Evolutionary conservation across 1,139 yeast genomes (phyloP).

Genomic region (Petasospora fabianii): DNA sequence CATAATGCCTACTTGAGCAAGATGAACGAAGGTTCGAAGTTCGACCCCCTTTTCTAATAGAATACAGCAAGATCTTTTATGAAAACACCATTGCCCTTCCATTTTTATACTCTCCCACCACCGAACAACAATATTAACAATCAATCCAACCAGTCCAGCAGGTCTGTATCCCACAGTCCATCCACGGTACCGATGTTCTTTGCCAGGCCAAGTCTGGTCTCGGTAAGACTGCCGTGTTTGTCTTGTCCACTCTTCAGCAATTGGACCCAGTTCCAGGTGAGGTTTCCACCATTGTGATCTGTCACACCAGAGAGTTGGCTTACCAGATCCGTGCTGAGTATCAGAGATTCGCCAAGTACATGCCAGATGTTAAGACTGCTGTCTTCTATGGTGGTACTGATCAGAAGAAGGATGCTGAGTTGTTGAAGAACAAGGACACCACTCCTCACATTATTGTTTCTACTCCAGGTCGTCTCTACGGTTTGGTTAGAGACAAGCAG

Average conservation of each 20-base stretch:
- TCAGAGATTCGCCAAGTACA: slow-evolving; percentile 94
- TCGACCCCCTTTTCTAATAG: too few species aligned
- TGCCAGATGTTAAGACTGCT: slow-evolving; percentile 96
- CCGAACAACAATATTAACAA: neutral
- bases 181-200: slow-evolving; percentile 94
- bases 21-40: too few species aligned
- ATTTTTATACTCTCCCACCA: too few species aligned
- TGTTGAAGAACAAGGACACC: slow-evolving; percentile 87
- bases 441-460: slow-evolving; percentile 97
- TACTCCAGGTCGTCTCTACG: slow-evolving; percentile 97
- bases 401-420: slow-evolving; percentile 80
- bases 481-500: slow-evolving; percentile 86
- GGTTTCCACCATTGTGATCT: slow-evolving; percentile 87
- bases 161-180: slow-evolving; percentile 97
- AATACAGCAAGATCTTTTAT: too few species aligned
- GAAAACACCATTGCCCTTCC: too few species aligned
- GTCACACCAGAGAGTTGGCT: slow-evolving; percentile 98
- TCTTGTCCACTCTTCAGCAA: slow-evolving; percentile 92
- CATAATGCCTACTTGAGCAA: too few species aligned
- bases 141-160: slow-evolving; percentile 66
- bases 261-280: slow-evolving; percentile 98
- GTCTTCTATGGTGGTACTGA: slow-evolving; percentile 97
- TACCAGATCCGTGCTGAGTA: slow-evolving; percentile 98
- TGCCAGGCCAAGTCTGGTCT: slow-evolving; percentile 99
- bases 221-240: slow-evolving; percentile 98